Base-by-base conservation (phyloP, 495 filamentous ascomycete genomes). In the Antarctomyces pellizariae region DNA sequence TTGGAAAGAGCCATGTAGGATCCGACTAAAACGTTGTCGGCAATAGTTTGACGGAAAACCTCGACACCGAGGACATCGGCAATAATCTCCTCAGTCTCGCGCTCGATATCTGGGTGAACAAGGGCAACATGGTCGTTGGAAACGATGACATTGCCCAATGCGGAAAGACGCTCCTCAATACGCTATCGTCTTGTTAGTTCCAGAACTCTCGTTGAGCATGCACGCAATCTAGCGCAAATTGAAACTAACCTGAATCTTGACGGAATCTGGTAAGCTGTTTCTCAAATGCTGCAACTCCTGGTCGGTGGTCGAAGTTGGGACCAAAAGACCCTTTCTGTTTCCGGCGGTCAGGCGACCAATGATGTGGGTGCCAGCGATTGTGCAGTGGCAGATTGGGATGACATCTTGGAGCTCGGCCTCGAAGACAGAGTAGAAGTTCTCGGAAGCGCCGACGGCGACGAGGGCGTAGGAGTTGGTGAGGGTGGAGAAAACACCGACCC, bases 401-500 rank as follows among this genome's bases (percentile, higher is more conserved):
- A 92, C 73, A 56, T 95, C 89, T 58, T 86, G 77, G 18, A 97
- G 59, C 55, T 97, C 86, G 30, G 86, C 69, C 57, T 97, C 89
- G 59, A 97, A 97, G 39, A 95, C 62, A 59, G 59, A 62, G 65
- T 95, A 97, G 52, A 97, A 97, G 59, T 93, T 95, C 65, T 93
- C 84, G 36, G 77, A 90, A 25, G 75, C 82, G 41, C 86, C 89
- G 29, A 90, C 63, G 28, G 86, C 84, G 36, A 92, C 79, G 36
- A 97, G 54, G 33, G 78, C 75, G 49, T 86, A 97, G 27, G 80
- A 80, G 50, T 97, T 97, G 36, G 86, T 97, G 41, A 97, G 69
- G 33, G 77, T 90, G 24, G 80, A 53, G 46, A 97, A 97, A 37
- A 95, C 89, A 49, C 86, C 86, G 44, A 97, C 80, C 50, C 84